Conservation (phyloP, 768 basidiomycete species). For the Suillus fuscotomentosus region DNA sequence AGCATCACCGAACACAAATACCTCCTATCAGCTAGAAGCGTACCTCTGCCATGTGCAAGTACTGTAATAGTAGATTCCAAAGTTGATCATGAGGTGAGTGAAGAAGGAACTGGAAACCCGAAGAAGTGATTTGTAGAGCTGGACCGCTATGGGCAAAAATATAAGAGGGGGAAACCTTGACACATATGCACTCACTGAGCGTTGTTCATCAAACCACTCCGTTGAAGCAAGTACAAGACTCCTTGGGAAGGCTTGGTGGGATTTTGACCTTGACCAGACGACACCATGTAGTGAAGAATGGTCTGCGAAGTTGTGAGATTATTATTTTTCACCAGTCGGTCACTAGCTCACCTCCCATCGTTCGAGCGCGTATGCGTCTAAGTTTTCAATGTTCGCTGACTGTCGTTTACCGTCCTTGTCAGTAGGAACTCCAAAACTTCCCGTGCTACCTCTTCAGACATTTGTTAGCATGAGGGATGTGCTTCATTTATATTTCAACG, state of each 20-base stretch:
- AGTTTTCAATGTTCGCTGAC: conserved; percentile 50
- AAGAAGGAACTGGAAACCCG: conserved; percentile 94
- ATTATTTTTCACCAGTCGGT: background rate
- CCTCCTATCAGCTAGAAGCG: conserved; percentile 12
- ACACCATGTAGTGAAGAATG: conserved; percentile 98
- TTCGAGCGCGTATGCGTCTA: conserved; percentile 82
- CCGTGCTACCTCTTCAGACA: conserved; percentile 59
- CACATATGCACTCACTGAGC: conserved; percentile 48
- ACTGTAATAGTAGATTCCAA: conserved; percentile 92
- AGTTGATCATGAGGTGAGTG: conserved; percentile 93
- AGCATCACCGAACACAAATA: conserved; percentile 13
- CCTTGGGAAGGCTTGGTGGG: conserved; percentile 77
- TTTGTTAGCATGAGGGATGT: conserved; percentile 8
- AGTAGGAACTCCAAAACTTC: conserved; percentile 83
- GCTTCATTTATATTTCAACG: conserved; percentile 21
- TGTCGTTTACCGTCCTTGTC: conserved; percentile 61
- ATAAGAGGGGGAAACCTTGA: background rate
- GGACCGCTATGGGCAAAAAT: conserved; percentile 42
- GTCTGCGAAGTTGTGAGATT: conserved; percentile 49
- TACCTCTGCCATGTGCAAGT: conserved; percentile 84
- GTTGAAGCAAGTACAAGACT: conserved; percentile 79
- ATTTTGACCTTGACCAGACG: conserved; percentile 77
- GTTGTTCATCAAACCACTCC: conserved; percentile 83
- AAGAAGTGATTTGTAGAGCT: conserved; percentile 80
- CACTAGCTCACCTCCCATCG: conserved; percentile 77